Conservation (phyloP, 108 stramenopile species). For the Cyclostephanos tholiformis region DNA sequence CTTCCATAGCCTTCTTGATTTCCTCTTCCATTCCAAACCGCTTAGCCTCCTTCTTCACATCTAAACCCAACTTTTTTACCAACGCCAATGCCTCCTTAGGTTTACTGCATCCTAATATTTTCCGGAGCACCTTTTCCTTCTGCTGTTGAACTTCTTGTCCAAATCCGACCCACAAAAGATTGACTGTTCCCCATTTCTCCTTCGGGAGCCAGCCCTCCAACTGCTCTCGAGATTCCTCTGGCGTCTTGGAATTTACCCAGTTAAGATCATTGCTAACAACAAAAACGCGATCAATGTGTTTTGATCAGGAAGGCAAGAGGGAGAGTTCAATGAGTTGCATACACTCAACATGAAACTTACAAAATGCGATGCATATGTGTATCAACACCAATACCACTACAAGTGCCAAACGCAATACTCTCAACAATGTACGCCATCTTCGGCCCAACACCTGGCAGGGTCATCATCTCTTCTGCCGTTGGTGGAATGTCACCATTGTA, state of each 20-base stretch:
- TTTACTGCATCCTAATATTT: slow-evolving; percentile 68
- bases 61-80: slow-evolving; percentile 65
- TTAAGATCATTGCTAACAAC: slow-evolving; percentile 55
- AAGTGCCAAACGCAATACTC: slow-evolving; percentile 63
- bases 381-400: slow-evolving; percentile 90
- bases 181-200: slow-evolving; percentile 78
- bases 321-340: not conserved
- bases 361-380: slow-evolving; percentile 95
- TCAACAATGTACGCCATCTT: slow-evolving; percentile 93
- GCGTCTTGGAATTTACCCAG: slow-evolving; percentile 80
- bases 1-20: slow-evolving; percentile 30
- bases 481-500: slow-evolving; percentile 83
- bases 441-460: slow-evolving; percentile 86
- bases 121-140: slow-evolving; percentile 74
- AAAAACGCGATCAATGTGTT: not conserved
- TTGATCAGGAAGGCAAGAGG: not conserved
- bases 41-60: slow-evolving; percentile 69
- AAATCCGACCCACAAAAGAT: slow-evolving; percentile 91
- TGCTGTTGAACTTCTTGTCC: slow-evolving; percentile 92
- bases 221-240: slow-evolving; percentile 85
- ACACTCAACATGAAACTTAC: not conserved
- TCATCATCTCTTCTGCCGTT: slow-evolving; percentile 71
- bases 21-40: slow-evolving; percentile 58
- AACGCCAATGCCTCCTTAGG: slow-evolving; percentile 68
- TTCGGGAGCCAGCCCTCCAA: slow-evolving; percentile 87